A percentile compares a stretch with the other conserved stretches of the same genome.
Conservation (phyloP, 164 flowering plant genomes). For the Vitis riparia region DNA sequence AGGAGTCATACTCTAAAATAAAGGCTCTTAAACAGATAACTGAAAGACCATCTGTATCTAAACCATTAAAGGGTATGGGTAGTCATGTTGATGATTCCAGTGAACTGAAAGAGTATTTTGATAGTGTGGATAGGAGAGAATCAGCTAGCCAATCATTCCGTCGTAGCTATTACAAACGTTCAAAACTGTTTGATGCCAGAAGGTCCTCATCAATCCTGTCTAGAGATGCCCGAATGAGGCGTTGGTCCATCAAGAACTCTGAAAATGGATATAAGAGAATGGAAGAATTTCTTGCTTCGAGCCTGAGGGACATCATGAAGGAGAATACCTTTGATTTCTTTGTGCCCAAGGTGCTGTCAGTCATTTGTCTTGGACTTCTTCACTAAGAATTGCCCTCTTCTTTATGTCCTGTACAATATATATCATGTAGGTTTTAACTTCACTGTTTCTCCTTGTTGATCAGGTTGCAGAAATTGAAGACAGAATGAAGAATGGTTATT, state of each 20-base stretch:
- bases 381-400: not conserved
- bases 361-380: not conserved
- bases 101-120: slow-evolving; percentile 54
- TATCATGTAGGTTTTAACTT: not conserved
- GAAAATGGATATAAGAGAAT: slow-evolving; percentile 73
- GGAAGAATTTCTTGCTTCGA: slow-evolving; percentile 70
- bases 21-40: slow-evolving; percentile 63
- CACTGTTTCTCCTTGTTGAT: slow-evolving; percentile 5
- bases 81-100: slow-evolving; percentile 59
- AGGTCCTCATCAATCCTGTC: slow-evolving; percentile 76
- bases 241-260: slow-evolving; percentile 69
- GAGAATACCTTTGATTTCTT: slow-evolving; percentile 81
- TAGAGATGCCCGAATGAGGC: slow-evolving; percentile 87
- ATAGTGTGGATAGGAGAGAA: slow-evolving; percentile 58
- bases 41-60: slow-evolving; percentile 42
- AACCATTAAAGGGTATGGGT: slow-evolving; percentile 28
- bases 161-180: slow-evolving; percentile 69
- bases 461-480: slow-evolving; percentile 90
- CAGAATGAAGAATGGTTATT: slow-evolving; percentile 86
- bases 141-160: slow-evolving; percentile 62
- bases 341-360: slow-evolving; percentile 69
- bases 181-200: slow-evolving; percentile 79
- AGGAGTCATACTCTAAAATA: slow-evolving; percentile 46
- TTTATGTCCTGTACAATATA: not conserved
- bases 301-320: slow-evolving; percentile 83